Evolutionary conservation across 106 monocot species (phyloP).

Genomic region (Dendrobium chrysotoxum): DNA sequence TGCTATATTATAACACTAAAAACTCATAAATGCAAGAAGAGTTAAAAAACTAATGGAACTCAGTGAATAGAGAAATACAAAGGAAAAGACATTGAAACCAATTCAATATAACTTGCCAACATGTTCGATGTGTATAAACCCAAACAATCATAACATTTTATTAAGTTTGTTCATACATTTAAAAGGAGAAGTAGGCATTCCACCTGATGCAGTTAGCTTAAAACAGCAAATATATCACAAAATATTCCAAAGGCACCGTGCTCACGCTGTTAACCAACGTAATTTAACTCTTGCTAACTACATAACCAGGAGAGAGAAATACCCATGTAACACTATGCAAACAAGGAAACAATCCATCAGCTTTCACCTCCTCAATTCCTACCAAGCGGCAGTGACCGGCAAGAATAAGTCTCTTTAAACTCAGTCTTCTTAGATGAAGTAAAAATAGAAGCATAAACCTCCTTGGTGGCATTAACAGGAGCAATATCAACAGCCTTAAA

Average conservation of each 20-base stretch:
- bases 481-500: slow-evolving; percentile 68
- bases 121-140: not conserved
- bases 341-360: not conserved
- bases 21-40: not conserved
- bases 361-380: slow-evolving; percentile 53
- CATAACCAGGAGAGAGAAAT: not conserved
- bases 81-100: not conserved
- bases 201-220: not conserved
- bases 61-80: not conserved
- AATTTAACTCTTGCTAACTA: not conserved
- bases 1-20: not conserved
- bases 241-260: not conserved
- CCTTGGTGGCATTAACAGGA: slow-evolving; percentile 77
- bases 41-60: not conserved
- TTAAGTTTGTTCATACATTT: not conserved
- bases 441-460: slow-evolving; percentile 90
- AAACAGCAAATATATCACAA: not conserved
- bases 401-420: slow-evolving; percentile 74
- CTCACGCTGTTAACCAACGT: not conserved
- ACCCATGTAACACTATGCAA: not conserved
- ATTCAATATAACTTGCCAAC: not conserved
- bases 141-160: not conserved
- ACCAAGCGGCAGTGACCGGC: slow-evolving; percentile 82
- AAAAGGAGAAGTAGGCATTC: not conserved
- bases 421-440: slow-evolving; percentile 76